Evolutionary conservation across 2,329 filamentous ascomycete genomes (phyloP).

Genomic region (Aspergillus persii): DNA sequence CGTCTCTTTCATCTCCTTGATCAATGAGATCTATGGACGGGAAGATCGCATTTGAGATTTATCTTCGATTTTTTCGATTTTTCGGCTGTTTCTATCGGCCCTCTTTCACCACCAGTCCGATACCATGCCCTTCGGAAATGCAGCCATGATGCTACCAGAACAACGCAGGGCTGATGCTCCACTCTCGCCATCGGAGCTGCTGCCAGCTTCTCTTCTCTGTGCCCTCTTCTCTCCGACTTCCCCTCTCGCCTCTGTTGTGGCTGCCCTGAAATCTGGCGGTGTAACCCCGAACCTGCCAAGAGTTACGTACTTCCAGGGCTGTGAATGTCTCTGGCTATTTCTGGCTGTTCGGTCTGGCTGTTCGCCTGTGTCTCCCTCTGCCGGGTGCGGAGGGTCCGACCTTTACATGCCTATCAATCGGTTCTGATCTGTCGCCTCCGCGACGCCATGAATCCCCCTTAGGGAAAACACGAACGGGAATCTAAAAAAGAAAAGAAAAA

Average conservation of each 20-base stretch:
- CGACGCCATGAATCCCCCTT: background rate
- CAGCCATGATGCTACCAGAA: background rate
- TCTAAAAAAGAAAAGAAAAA: background rate
- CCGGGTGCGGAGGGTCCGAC: background rate
- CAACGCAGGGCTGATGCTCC: slow-evolving; percentile 11
- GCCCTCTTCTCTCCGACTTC: background rate
- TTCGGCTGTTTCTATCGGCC: background rate
- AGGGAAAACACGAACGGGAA: background rate
- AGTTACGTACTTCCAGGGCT: slow-evolving; percentile 3
- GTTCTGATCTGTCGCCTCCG: background rate
- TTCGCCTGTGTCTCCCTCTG: background rate
- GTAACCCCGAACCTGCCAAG: slow-evolving; percentile 19
- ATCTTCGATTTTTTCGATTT: background rate
- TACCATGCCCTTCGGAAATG: background rate
- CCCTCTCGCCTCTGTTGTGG: slow-evolving; percentile 10
- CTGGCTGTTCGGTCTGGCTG: background rate
- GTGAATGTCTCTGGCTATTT: background rate
- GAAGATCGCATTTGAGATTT: background rate
- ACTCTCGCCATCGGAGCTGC: background rate
- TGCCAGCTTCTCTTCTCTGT: background rate
- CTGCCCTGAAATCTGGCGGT: slow-evolving; percentile 24
- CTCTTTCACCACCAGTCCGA: background rate
- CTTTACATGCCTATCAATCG: background rate
- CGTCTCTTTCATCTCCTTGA: background rate
- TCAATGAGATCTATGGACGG: background rate